phyloP scores from a whole-genome alignment of 345 rosid genomes.

The Dovyalis caffra region DNA sequence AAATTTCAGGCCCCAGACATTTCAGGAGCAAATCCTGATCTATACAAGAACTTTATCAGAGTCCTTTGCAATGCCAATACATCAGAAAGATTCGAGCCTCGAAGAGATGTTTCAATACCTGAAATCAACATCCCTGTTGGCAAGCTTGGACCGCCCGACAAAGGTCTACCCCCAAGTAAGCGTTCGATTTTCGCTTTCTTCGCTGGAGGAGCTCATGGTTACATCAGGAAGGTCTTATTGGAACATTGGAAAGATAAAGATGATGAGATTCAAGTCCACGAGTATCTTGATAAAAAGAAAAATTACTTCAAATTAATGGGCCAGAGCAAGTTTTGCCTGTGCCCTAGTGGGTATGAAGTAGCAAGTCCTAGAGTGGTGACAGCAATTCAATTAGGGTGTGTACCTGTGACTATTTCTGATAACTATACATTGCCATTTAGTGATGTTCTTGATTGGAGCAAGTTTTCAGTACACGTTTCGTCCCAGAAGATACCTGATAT shows the following conservation, averaged over 20 bases:
- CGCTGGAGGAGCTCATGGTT: slow-evolving; percentile 67
- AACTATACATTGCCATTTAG: slow-evolving; percentile 52
- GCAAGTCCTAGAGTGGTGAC: slow-evolving; percentile 64
- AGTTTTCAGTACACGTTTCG: slow-evolving; percentile 43
- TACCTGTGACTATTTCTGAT: slow-evolving; percentile 54
- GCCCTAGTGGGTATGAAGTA: slow-evolving; percentile 71
- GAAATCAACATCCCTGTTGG: slow-evolving; percentile 37
- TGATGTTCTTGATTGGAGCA: slow-evolving; percentile 60
- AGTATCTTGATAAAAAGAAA: slow-evolving; percentile 34
- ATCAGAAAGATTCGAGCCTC: slow-evolving; percentile 61
- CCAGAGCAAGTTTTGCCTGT: slow-evolving; percentile 47
- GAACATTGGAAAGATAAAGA: slow-evolving; percentile 70
- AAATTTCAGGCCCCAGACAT: slow-evolving; percentile 58
- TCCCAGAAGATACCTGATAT: slow-evolving; percentile 38
- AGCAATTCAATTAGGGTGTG: slow-evolving; percentile 48
- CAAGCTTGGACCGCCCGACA: slow-evolving; percentile 23
- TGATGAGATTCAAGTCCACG: slow-evolving; percentile 46
- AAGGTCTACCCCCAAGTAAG: slow-evolving; percentile 21
- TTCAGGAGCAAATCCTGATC: slow-evolving; percentile 39
- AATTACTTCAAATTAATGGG: slow-evolving; percentile 48
- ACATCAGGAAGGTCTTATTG: slow-evolving; percentile 43
- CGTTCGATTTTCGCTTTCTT: slow-evolving; percentile 61
- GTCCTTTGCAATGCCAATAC: slow-evolving; percentile 82
- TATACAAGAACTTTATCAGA: slow-evolving; percentile 55
- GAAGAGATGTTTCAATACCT: slow-evolving; percentile 62